Conservation (phyloP, 257 asterid species). For the Solanum etuberosum region DNA sequence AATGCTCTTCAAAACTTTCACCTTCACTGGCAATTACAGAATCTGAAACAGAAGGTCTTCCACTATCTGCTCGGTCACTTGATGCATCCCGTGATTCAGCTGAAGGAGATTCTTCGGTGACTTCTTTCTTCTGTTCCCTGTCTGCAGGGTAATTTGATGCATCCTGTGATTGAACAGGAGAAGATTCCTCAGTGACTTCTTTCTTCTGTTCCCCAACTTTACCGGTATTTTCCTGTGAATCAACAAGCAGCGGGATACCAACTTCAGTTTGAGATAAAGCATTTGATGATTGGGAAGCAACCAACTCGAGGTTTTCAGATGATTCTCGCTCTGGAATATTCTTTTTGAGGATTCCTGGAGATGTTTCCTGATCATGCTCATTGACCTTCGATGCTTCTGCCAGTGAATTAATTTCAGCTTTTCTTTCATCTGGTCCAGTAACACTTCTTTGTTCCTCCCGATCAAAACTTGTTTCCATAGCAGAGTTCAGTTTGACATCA, state of each 20-base stretch:
- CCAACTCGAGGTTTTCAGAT: conserved; percentile 20
- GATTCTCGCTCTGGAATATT: conserved; percentile 21
- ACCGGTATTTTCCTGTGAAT: conserved; percentile 20
- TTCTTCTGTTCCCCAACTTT: conserved; percentile 25
- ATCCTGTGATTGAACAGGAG: conserved; percentile 27
- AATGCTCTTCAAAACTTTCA: conserved; percentile 30
- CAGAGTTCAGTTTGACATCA: conserved; percentile 27
- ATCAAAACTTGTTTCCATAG: conserved; percentile 20
- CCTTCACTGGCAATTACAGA: conserved; percentile 21
- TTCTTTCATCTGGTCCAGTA: conserved; percentile 21
- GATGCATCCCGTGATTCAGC: conserved; percentile 28
- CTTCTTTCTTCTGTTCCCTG: conserved; percentile 7
- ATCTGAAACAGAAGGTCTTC: conserved; percentile 32
- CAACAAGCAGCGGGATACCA: conserved; percentile 12
- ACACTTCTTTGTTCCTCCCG: conserved; percentile 24
- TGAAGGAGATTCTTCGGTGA: conserved; percentile 17
- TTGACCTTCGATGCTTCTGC: conserved; percentile 32
- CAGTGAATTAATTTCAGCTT: conserved; percentile 25
- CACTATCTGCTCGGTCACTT: conserved; percentile 22
- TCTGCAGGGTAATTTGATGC: conserved; percentile 21
- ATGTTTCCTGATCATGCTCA: conserved; percentile 32
- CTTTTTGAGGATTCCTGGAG: conserved; percentile 21
- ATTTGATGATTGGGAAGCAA: conserved; percentile 27
- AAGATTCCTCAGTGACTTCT: conserved; percentile 16
- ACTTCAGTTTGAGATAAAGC: conserved; percentile 20